Evolutionary conservation across 2,329 filamentous ascomycete species (phyloP).

Genomic region (Alternaria sp.): DNA sequence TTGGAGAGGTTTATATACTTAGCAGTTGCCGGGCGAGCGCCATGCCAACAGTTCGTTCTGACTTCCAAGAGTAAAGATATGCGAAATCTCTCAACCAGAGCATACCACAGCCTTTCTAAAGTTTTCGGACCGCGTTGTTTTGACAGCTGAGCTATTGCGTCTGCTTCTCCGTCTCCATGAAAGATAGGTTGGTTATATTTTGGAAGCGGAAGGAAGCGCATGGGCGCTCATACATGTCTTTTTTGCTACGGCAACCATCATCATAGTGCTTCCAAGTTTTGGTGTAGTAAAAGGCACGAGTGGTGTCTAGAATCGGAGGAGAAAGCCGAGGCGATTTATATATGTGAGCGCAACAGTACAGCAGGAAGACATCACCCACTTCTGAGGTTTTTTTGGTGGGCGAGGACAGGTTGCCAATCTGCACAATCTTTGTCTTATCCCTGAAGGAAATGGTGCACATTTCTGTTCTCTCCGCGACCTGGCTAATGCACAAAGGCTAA

Average conservation of each 20-base stretch:
- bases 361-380: not conserved
- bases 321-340: not conserved
- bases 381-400: not conserved
- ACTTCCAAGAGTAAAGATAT: too few species aligned
- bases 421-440: not conserved
- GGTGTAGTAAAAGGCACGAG: not conserved
- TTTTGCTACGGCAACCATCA: not conserved
- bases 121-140: rapidly evolving
- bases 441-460: not conserved
- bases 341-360: not conserved
- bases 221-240: not conserved
- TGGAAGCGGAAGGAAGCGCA: not conserved
- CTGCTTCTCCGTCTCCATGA: not conserved
- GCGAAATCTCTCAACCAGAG: not conserved
- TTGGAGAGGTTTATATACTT: not conserved
- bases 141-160: not conserved
- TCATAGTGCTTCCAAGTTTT: not conserved
- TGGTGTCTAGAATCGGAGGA: not conserved
- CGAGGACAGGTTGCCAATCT: not conserved
- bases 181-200: not conserved
- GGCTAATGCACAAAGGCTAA: too few species aligned
- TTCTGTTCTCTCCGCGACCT: not conserved
- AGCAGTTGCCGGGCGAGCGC: not conserved
- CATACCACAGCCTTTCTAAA: not conserved
- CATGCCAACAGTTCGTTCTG: too few species aligned